Percentiles rank a stretch among this genome's conserved stretches.
Evolutionary conservation across 1,284 basidiomycete genomes (phyloP).

Genomic region (Boletus smithii): DNA sequence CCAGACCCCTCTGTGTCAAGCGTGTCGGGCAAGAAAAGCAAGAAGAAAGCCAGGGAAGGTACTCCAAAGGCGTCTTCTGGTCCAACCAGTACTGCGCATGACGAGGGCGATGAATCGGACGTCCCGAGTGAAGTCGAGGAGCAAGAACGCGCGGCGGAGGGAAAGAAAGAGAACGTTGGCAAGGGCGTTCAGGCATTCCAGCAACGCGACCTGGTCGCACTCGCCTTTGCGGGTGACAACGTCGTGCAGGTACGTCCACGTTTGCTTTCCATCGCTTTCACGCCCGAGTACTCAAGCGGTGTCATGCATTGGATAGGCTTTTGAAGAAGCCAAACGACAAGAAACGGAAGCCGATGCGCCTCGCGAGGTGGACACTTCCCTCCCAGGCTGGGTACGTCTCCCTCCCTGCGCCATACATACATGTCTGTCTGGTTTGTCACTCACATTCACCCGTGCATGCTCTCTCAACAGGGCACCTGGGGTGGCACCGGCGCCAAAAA

Average conservation of each 20-base stretch:
- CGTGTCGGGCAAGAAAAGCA: slow-evolving; percentile 15
- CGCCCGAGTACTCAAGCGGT: slow-evolving; percentile 6
- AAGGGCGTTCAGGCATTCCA: slow-evolving; percentile 64
- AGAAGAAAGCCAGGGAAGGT: slow-evolving; percentile 18
- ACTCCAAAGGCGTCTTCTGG: slow-evolving; percentile 1
- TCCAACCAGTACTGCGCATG: background rate
- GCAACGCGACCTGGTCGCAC: slow-evolving; percentile 87
- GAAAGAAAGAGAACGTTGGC: slow-evolving; percentile 43
- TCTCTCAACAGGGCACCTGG: slow-evolving; percentile 75
- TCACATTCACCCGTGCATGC: background rate
- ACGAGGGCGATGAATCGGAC: slow-evolving; percentile 43
- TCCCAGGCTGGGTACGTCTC: slow-evolving; percentile 92
- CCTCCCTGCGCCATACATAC: too few relatives aligned
- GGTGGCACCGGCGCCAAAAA: slow-evolving; percentile 74
- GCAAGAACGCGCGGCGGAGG: slow-evolving; percentile 50
- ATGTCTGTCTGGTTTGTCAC: too few relatives aligned
- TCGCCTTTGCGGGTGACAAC: slow-evolving; percentile 95
- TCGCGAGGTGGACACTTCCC: slow-evolving; percentile 77
- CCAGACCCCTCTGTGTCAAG: slow-evolving; percentile 13
- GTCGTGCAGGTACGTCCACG: slow-evolving; percentile 67
- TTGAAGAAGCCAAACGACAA: slow-evolving; percentile 77
- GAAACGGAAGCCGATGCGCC: slow-evolving; percentile 85
- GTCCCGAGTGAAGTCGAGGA: slow-evolving; percentile 64
- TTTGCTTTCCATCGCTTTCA: background rate
- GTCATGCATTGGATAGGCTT: slow-evolving; percentile 64